Base-by-base conservation (phyloP, 75 land plant genomes). In the Adiantum capillusveneris region DNA sequence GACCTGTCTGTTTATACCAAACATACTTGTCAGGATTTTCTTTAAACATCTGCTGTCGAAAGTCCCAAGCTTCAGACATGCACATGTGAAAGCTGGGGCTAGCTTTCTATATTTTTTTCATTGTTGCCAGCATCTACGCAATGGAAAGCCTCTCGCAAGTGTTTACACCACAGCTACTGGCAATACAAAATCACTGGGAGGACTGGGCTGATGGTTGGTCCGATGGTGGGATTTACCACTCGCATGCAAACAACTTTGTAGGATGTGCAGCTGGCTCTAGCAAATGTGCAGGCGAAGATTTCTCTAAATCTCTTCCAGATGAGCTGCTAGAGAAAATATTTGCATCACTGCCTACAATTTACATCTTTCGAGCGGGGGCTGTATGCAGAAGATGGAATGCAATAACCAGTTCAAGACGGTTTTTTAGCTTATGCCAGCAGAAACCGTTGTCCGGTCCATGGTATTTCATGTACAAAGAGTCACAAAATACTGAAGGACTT, bases 271-370 rank as follows among this genome's bases (percentile, higher is more conserved):
- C 17, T 46, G 21, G 14, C 5, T 20, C 49, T 20, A 46, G 21
- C 21, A 20, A 46, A 14, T 2, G 5, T 14, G 18, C 41, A 6
- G 31, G 25, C 11, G 36, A 30, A 29, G 63, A 61, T 25, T 19
- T 34, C 11, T 46, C 25, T 44, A 61, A 27, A 6, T 1, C 78
- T 21, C 69, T 90, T 13, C 87, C 97, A 24, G 80, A 82, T 70
- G 93, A 87, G 29, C 58, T 87, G 21, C 42, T 91, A 44, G 97
- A 91, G 65, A 74, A 80, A 30, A 88, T 91, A 30, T 54, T 87
- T 6, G 66, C 88, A 0, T 73, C 49, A 46, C 64, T 91, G 57
- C 93, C 91, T 12, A 67, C 84, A 36, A 74, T 76, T 16, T 79
- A 85, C 69, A 70, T 87, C 19, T 73, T 84, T 46, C 72, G 88